phyloP scores from a whole-genome alignment of 2,329 filamentous ascomycete genomes.

The Trichoderma sp. region DNA sequence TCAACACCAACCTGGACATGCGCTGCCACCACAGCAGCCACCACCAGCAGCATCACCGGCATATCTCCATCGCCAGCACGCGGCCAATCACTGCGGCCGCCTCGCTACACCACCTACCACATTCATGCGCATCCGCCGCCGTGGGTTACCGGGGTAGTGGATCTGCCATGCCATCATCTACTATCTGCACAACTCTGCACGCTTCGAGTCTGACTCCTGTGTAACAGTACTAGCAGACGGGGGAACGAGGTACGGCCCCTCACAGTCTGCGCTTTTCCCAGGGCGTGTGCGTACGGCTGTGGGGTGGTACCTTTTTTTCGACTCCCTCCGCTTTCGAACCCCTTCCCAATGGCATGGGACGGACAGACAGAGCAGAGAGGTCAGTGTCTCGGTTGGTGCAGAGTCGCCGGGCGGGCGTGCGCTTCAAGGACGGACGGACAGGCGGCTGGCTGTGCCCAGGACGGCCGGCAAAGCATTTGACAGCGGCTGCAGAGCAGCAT shows the following conservation, averaged over 20 bases:
- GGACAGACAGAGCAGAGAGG: conserved; percentile 4
- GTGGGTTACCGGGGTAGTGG: conserved; percentile 31
- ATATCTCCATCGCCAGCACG: too few species aligned
- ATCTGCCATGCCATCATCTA: conserved; percentile 27
- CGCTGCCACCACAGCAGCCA: neutral
- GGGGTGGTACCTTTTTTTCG: conserved; percentile 24
- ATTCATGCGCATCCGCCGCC: conserved; percentile 23
- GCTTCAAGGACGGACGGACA: neutral
- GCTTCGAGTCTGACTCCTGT: neutral
- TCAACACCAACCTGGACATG: neutral
- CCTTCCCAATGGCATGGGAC: conserved; percentile 26
- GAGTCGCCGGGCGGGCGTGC: neutral
- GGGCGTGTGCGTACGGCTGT: conserved; percentile 19
- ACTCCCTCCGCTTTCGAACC: conserved; percentile 1
- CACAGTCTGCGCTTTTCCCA: conserved; percentile 10
- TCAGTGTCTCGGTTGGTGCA: conserved; percentile 18
- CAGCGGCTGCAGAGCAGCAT: conserved; percentile 13
- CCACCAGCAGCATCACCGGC: neutral
- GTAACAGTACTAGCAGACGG: too few species aligned
- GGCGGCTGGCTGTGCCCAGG: neutral
- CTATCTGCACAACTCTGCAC: conserved; percentile 20
- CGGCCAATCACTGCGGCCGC: conserved; percentile 4
- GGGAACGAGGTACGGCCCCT: conserved; percentile 5
- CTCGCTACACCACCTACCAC: conserved; percentile 18
- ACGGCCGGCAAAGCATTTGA: conserved; percentile 1